Evolutionary conservation across 2,329 filamentous ascomycete species (phyloP).

Genomic region (Fusarium citri): DNA sequence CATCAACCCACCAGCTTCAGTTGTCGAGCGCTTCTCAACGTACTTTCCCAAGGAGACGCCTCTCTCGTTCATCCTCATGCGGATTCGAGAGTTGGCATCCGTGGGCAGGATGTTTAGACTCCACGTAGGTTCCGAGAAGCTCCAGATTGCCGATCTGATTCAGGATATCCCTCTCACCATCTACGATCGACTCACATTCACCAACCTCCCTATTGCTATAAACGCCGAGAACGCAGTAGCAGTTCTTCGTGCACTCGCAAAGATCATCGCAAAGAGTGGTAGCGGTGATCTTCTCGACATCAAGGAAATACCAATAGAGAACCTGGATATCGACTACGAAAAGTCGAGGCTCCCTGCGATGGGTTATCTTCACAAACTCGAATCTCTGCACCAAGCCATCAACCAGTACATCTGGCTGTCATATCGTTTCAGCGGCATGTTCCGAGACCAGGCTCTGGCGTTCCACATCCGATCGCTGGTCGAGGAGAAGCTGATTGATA

Average conservation of each 20-base stretch:
- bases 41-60: slow-evolving; percentile 87
- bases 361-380: slow-evolving; percentile 75
- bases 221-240: slow-evolving; percentile 59
- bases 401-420: slow-evolving; percentile 94
- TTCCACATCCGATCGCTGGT: slow-evolving; percentile 82
- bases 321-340: slow-evolving; percentile 72
- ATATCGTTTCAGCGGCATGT: slow-evolving; percentile 86
- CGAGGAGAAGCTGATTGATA: slow-evolving; percentile 74
- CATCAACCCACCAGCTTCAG: slow-evolving; percentile 75
- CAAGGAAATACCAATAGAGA: slow-evolving; percentile 74
- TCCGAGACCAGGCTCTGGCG: slow-evolving; percentile 78
- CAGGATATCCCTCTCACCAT: slow-evolving; percentile 77
- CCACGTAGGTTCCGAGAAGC: slow-evolving; percentile 65
- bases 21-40: slow-evolving; percentile 80
- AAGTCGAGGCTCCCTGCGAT: slow-evolving; percentile 53
- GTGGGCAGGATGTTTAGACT: slow-evolving; percentile 77
- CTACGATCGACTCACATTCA: slow-evolving; percentile 79
- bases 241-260: slow-evolving; percentile 73
- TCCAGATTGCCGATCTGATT: slow-evolving; percentile 78
- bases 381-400: slow-evolving; percentile 82
- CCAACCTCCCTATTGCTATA: slow-evolving; percentile 74
- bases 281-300: slow-evolving; percentile 79
- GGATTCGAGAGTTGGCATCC: slow-evolving; percentile 75
- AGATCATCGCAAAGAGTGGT: slow-evolving; percentile 74
- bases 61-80: slow-evolving; percentile 83